A percentile compares a stretch with the other conserved stretches of the same genome.
phyloP scores from a whole-genome alignment of 208 protist genomes.

The Crithidia thermophila region DNA sequence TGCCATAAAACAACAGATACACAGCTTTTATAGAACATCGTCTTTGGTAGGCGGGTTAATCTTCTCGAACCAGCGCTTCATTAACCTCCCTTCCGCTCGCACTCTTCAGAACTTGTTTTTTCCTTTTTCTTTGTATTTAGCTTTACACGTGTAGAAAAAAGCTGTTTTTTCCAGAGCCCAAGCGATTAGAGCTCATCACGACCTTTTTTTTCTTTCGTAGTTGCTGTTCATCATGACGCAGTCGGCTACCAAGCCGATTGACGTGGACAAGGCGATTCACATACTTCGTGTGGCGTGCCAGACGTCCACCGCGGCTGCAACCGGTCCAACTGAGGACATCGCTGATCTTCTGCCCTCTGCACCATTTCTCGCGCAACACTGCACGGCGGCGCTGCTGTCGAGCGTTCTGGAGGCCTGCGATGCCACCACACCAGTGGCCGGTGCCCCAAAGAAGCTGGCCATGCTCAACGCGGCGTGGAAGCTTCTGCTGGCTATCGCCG shows the following conservation, averaged over 20 bases:
- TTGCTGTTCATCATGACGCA: slow-evolving; percentile 10
- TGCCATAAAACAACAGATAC: too few species aligned
- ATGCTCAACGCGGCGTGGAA: slow-evolving; percentile 77
- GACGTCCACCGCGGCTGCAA: neutral
- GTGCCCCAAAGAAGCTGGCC: slow-evolving; percentile 37
- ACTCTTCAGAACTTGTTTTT: too few species aligned
- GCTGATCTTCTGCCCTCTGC: slow-evolving; percentile 27
- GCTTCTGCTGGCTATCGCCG: slow-evolving; percentile 52
- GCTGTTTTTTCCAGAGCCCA: too few species aligned
- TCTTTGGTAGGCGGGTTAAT: too few species aligned
- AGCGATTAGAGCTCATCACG: neutral
- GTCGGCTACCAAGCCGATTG: slow-evolving; percentile 6
- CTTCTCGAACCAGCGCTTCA: too few species aligned
- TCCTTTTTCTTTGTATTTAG: slow-evolving; percentile 9
- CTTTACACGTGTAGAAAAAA: neutral
- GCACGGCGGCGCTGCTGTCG: slow-evolving; percentile 42
- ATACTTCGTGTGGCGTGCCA: slow-evolving; percentile 25
- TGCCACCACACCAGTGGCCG: slow-evolving; percentile 24
- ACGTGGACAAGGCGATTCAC: slow-evolving; percentile 24
- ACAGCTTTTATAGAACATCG: too few species aligned
- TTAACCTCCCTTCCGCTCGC: too few species aligned
- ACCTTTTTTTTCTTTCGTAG: neutral
- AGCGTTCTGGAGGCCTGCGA: slow-evolving; percentile 50
- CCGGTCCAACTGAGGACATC: slow-evolving; percentile 7
- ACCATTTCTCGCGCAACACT: slow-evolving; percentile 22